Evolutionary conservation across 495 filamentous ascomycete genomes (phyloP), one percentile per base, ranked within the genome.

Genomic region (Chaetomidium leptoderma): DNA sequence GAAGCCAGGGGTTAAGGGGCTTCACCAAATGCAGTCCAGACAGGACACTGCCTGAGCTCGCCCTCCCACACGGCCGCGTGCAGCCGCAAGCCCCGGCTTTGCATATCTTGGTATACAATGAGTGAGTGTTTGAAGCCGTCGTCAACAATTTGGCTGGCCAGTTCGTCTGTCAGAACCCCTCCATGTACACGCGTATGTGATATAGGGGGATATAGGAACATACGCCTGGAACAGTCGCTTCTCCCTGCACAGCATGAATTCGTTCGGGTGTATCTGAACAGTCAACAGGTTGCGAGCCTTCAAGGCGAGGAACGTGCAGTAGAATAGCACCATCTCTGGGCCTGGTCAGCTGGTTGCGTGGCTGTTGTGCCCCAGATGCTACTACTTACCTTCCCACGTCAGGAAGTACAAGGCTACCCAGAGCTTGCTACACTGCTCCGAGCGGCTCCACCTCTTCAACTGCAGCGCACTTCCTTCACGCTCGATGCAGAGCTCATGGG

Each of bases 21-120:
- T 72, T 16, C 72, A 83, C 80, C 68, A 62, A 90, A 91, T 0
- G 87, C 86, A 5, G 85, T 90, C 88, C 88, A 91, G 21, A 90
- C 81, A 0, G 88, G 88, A 53, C 78, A 81, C 32, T 69, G 72
- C 42, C 67, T 65, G 9, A 81, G 62, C 50, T 76, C 74, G 6
- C 80, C 80, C 39, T 76, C 74, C 68, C 72, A 75, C 2, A 80
- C 75, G 0, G 76, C 72, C 46, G 78, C 79, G 29, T 80, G 77
- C 6, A 83, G 68, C 17, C 80, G 75, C 11, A 90, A 72, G 14
- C 84, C 83, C 2, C 80, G 75, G 4, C 83, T 85, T n/a, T 79
- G 72, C 3, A 64, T 69, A 58, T 95, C 90, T 57, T 81, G 73
- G 66, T 82, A 90, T 3, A 95, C 77, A 30, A 89, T 84, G 26